Evolutionary conservation across 495 filamentous ascomycete species (phyloP).

Genomic region (Penicillium soppii): DNA sequence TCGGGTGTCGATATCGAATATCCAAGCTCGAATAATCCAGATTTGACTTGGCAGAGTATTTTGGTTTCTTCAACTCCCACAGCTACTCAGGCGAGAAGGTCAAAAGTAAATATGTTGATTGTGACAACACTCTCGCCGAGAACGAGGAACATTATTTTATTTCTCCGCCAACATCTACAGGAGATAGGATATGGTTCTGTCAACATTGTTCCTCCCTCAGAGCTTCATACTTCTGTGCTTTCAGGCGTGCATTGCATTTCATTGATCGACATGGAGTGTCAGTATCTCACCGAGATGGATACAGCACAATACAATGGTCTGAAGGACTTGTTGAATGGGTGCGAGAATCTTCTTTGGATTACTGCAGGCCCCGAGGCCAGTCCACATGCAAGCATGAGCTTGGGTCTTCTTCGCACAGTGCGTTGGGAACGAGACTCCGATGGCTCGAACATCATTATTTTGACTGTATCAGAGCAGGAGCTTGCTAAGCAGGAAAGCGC

Average conservation of each 20-base stretch:
- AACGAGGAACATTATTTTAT: neutral
- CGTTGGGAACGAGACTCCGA: slow-evolving; percentile 30
- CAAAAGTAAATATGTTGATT: slow-evolving; percentile 3
- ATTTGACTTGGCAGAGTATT: slow-evolving; percentile 28
- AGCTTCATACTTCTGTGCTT: neutral
- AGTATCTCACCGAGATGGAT: slow-evolving; percentile 1
- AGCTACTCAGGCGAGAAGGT: neutral
- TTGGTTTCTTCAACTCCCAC: slow-evolving; percentile 25
- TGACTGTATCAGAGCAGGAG: slow-evolving; percentile 12
- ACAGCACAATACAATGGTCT: slow-evolving; percentile 7
- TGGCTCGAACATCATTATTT: slow-evolving; percentile 22
- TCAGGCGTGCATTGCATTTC: slow-evolving; percentile 11
- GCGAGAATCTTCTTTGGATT: slow-evolving; percentile 37
- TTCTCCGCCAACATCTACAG: neutral
- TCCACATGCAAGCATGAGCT: slow-evolving; percentile 15
- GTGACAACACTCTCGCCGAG: neutral
- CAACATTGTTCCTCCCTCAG: neutral
- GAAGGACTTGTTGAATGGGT: slow-evolving; percentile 22
- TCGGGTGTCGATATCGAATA: slow-evolving; percentile 32
- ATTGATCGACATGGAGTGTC: slow-evolving; percentile 15
- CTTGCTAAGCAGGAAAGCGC: neutral
- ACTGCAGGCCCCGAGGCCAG: slow-evolving; percentile 12
- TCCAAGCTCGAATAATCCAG: slow-evolving; percentile 19
- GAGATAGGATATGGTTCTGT: neutral
- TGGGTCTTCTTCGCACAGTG: slow-evolving; percentile 25